Evolutionary conservation across 2,329 filamentous ascomycete genomes (phyloP).

Genomic region (Knoxdaviesia proteae): DNA sequence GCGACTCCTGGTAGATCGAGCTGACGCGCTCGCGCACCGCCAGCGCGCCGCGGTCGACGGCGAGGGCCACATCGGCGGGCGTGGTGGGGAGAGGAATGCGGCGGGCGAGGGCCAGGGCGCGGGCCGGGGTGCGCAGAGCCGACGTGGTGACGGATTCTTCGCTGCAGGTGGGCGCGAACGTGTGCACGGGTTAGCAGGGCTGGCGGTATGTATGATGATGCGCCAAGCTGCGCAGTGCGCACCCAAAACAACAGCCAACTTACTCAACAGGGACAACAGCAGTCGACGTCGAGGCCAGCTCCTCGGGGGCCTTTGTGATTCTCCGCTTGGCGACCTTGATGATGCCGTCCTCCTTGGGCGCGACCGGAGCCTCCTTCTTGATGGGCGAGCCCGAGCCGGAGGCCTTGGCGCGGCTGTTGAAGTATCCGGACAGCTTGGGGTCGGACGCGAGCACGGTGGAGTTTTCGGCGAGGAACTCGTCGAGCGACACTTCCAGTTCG

Average conservation of each 20-base stretch:
- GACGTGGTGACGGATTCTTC: neutral
- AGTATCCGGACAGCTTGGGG: constrained; percentile 52
- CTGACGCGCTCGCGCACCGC: constrained; percentile 45
- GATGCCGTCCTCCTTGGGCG: constrained; percentile 12
- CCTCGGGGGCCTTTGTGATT: constrained; percentile 21
- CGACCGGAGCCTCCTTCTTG: constrained; percentile 28
- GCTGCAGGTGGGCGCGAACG: neutral
- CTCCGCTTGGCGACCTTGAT: constrained; percentile 15
- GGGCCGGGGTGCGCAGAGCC: constrained; percentile 18
- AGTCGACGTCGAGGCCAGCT: constrained; percentile 10
- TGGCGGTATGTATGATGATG: neutral
- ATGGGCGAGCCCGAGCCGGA: constrained; percentile 36
- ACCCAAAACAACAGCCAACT: constrained; percentile 9
- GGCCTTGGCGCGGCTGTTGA: constrained; percentile 40
- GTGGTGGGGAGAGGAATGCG: constrained; percentile 61
- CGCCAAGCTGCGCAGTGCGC: neutral
- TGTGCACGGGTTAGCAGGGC: neutral
- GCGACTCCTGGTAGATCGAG: constrained; percentile 42
- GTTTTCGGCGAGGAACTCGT: constrained; percentile 53
- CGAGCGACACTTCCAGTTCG: constrained; percentile 57
- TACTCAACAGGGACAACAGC: constrained; percentile 13
- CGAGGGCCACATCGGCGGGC: constrained; percentile 55
- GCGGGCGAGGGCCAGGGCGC: constrained; percentile 30
- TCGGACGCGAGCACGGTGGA: constrained; percentile 41
- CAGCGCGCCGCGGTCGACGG: constrained; percentile 50